These are phyloP conservation scores for Neofusicoccum sp. DNA, from an alignment of 2,329 filamentous ascomycete species.

Conservation along the genomic window DNA sequence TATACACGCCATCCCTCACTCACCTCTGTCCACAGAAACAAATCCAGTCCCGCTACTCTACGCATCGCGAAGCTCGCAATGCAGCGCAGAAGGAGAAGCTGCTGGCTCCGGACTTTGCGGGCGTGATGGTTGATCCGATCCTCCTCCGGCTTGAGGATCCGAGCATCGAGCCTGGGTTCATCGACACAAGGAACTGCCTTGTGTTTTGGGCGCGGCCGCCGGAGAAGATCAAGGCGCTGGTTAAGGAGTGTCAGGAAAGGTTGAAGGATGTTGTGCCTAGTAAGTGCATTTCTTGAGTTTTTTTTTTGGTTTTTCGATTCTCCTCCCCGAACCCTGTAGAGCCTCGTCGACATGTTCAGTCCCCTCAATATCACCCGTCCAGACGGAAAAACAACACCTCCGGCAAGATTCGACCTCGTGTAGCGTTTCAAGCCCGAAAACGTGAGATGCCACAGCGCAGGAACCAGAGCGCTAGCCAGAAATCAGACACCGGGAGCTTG, in stretches of 20 bases:
- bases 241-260: conserved; percentile 66
- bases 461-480: no score
- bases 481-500: no score
- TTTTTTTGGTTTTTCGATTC: background rate
- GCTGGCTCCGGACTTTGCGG: conserved; percentile 64
- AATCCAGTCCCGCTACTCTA: conserved; percentile 70
- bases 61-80: conserved; percentile 74
- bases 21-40: conserved; percentile 47
- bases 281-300: conserved; percentile 46
- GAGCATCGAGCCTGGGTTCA: conserved; percentile 64
- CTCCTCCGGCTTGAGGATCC: conserved; percentile 67
- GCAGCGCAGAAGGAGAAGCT: conserved; percentile 72
- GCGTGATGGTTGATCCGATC: conserved; percentile 73
- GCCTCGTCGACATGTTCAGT: no score
- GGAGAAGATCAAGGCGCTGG: conserved; percentile 64
- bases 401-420: no score
- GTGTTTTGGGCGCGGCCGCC: conserved; percentile 88
- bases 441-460: no score
- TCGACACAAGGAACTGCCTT: conserved; percentile 76
- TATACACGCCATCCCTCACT: background rate
- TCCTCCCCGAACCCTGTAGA: background rate
- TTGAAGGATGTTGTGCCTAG: conserved; percentile 66
- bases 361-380: no score
- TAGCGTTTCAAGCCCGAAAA: no score
- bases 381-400: no score